These are phyloP conservation scores for Solanum sitiens DNA, from an alignment of 257 asterid genomes.

Conservation along the genomic window DNA sequence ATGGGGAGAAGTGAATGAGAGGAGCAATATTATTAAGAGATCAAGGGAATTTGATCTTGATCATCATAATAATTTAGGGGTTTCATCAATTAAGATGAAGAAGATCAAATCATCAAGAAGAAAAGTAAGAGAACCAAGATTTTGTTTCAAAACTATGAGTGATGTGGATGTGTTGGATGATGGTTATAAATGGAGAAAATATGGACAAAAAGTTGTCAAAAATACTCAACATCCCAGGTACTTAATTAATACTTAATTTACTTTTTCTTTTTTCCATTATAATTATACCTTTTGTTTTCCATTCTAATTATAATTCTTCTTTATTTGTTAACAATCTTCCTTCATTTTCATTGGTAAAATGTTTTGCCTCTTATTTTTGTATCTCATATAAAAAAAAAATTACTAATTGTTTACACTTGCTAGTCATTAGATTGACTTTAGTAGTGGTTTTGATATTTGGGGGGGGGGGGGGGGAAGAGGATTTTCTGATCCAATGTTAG, in stretches of 20 bases:
- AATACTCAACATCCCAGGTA: conserved; percentile 96
- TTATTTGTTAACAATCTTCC: background rate
- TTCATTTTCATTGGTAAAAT: background rate
- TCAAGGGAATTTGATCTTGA: conserved; percentile 21
- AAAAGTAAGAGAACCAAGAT: conserved; percentile 91
- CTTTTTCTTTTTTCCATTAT: background rate
- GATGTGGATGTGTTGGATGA: conserved; percentile 90
- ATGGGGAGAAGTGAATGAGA: conserved; percentile 55
- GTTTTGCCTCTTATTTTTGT: background rate
- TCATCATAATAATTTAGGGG: conserved; percentile 33
- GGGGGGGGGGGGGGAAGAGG: too few relatives aligned
- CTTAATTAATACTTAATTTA: background rate
- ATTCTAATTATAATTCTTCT: background rate
- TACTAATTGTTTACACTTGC: background rate
- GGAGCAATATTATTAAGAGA: conserved; percentile 32
- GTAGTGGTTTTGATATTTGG: background rate
- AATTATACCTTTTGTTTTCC: background rate
- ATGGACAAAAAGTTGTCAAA: conserved; percentile 95
- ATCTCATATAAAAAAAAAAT: background rate
- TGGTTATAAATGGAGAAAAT: conserved; percentile 97
- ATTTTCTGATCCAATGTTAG: accelerated
- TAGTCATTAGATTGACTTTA: background rate
- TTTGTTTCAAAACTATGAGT: conserved; percentile 92
- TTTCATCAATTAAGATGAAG: conserved; percentile 67
- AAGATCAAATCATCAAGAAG: conserved; percentile 51